Evolutionary conservation across 805 yeast species (phyloP).

Genomic region (Yarrowia sp.): DNA sequence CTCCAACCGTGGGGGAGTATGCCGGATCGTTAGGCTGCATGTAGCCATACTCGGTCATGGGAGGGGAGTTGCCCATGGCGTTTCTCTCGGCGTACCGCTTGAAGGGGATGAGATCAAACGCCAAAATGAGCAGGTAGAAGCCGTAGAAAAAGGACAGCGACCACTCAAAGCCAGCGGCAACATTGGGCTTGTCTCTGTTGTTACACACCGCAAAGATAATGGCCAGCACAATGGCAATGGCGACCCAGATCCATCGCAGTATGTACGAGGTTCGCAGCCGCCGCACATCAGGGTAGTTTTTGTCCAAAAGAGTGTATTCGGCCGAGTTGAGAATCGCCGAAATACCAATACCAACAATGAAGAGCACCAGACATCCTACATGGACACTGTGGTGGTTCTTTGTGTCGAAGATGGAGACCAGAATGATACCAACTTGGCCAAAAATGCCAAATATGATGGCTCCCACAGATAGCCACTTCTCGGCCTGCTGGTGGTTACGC

Average conservation of each 20-base stretch:
- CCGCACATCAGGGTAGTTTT: slow-evolving; percentile 39
- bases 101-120: slow-evolving; percentile 62
- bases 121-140: slow-evolving; percentile 55
- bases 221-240: slow-evolving; percentile 63
- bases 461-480: slow-evolving; percentile 43
- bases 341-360: slow-evolving; percentile 63
- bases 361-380: slow-evolving; percentile 64
- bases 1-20: slow-evolving; percentile 17
- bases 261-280: slow-evolving; percentile 44
- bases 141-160: slow-evolving; percentile 82
- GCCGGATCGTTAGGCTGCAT: slow-evolving; percentile 4
- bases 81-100: slow-evolving; percentile 22
- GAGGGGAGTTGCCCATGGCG: neutral
- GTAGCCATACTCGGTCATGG: neutral
- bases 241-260: slow-evolving; percentile 62
- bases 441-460: slow-evolving; percentile 49
- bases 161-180: slow-evolving; percentile 78
- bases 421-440: slow-evolving; percentile 69
- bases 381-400: slow-evolving; percentile 51
- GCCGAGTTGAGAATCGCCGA: slow-evolving; percentile 46
- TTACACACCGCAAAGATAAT: slow-evolving; percentile 54
- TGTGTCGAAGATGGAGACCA: slow-evolving; percentile 73
- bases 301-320: slow-evolving; percentile 49
- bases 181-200: slow-evolving; percentile 37
- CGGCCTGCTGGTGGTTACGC: slow-evolving; percentile 47